Conservation (phyloP, 192 early-diverging fungal genomes). For the Umbelopsis ramanniana region DNA sequence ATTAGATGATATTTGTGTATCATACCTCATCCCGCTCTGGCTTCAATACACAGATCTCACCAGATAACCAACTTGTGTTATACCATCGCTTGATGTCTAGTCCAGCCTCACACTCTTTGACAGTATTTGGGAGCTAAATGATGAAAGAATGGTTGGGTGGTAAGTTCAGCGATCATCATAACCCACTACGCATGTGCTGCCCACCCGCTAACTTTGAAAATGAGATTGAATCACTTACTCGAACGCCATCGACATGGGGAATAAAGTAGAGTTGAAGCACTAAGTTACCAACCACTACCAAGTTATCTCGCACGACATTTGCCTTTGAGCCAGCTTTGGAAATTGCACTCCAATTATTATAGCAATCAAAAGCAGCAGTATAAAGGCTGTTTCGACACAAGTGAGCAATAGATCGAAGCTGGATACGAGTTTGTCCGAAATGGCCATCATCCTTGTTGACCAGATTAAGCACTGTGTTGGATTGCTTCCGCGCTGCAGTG, state of each 20-base stretch:
- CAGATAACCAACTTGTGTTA: slow-evolving; percentile 5
- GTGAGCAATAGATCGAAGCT: slow-evolving; percentile 9
- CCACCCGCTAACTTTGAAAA: not conserved
- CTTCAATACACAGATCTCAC: not conserved
- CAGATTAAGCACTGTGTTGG: not conserved
- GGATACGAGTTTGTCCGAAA: slow-evolving; percentile 14
- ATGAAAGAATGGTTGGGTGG: not conserved
- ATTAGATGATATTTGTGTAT: not conserved
- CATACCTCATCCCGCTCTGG: slow-evolving; percentile 1
- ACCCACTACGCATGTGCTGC: too few relatives aligned
- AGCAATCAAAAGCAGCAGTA: slow-evolving; percentile 15
- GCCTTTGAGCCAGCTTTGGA: not conserved
- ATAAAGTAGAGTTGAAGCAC: slow-evolving; percentile 10
- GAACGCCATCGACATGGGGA: slow-evolving; percentile 5
- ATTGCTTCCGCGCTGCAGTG: not conserved
- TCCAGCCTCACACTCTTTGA: slow-evolving; percentile 18
- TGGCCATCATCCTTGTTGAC: slow-evolving; percentile 15
- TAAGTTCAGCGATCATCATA: too few relatives aligned
- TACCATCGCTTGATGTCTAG: slow-evolving; percentile 23
- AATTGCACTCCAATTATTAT: slow-evolving; percentile 9
- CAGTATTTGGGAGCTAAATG: slow-evolving; percentile 19
- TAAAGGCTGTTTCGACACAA: slow-evolving; percentile 17
- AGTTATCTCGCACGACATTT: not conserved
- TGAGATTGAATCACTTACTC: not conserved
- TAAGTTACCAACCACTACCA: slow-evolving; percentile 2